These are phyloP conservation scores for Dryas integrifolia DNA, from an alignment of 331 rosid genomes.

Conservation along the genomic window DNA sequence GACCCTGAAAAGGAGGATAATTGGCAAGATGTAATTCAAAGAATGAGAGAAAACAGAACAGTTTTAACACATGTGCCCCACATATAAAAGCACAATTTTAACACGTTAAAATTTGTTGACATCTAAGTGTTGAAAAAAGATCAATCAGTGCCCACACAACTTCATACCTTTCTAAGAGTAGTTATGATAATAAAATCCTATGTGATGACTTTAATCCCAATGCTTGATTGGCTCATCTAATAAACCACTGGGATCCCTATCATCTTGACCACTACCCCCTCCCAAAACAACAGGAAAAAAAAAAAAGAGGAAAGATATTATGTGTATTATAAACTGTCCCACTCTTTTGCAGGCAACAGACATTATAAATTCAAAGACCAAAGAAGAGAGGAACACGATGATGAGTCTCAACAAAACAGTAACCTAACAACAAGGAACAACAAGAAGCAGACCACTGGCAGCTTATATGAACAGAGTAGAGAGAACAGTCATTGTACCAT, in stretches of 20 bases:
- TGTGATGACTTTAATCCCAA: neutral
- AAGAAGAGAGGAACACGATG: neutral
- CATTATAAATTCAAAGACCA: neutral
- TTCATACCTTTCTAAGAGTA: neutral
- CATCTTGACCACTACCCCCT: neutral
- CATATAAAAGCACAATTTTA: neutral
- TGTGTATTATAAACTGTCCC: neutral
- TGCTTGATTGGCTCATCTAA: neutral
- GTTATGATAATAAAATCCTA: neutral
- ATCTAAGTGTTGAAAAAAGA: neutral
- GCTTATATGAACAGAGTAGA: neutral
- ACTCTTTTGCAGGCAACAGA: slow-evolving; percentile 5
- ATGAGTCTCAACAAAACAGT: neutral
- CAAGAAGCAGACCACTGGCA: neutral
- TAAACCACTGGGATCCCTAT: neutral
- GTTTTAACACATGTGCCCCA: too few species aligned
- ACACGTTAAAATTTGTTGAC: too few species aligned
- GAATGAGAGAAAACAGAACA: neutral
- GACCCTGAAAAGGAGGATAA: slow-evolving; percentile 51
- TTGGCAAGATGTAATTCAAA: slow-evolving; percentile 9
- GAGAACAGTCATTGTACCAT: neutral
- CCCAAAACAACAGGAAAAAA: neutral
- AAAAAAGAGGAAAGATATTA: too few species aligned
- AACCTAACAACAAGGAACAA: slow-evolving; percentile 2
- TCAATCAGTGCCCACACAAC: neutral